Evolutionary conservation across 129 eudicot genomes (phyloP), one percentile per base, ranked within the genome.

Genomic region (Tagetes erecta): DNA sequence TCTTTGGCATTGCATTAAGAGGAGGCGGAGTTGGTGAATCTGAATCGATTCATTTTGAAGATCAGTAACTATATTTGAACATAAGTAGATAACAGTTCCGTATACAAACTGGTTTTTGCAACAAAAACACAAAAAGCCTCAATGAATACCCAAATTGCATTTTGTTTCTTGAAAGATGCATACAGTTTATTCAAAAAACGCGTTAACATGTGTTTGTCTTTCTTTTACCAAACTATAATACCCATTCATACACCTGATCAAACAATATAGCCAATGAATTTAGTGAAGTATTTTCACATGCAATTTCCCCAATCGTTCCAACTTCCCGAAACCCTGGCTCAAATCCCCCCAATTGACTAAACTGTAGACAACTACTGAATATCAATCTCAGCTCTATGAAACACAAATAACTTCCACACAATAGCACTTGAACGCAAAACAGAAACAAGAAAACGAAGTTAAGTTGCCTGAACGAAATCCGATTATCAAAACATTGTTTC

Each of bases 11-110:
- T 71, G 59, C 58, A 5, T 63, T 14, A 12, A 78, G 50, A 33
- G 82, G 82, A 51, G 82, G 82, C 39, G 71, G 59, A 40, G 77
- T 52, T 64, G 52, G 67, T 31, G 82, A 71, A 44, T 42, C 82
- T 78, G 67, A 64, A 44, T 44, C 49, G 9, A 44, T 44, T 6
- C 49, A 71, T 35, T 50, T 34, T 33, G 33, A 31, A 12, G 35
- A 55, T 4, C 46, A 67, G 31, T 46, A 51, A 30, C 33, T 72
- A 38, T 4, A 60, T 73, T 35, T 13, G 8, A 63, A 49, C 71
- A 42, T 42, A 6, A 42, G 46, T 42, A 42, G 6, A 62, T 49
- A 6, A 45, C 5, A 47, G 5, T 1, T 6, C 39, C 13, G 4
- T 27, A 8, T 31, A 5, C 11, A 57, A 13, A 40, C 10, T 44